These are phyloP conservation scores for Acrocalymma vagum DNA, from an alignment of 2,329 filamentous ascomycete genomes.

Conservation along the genomic window DNA sequence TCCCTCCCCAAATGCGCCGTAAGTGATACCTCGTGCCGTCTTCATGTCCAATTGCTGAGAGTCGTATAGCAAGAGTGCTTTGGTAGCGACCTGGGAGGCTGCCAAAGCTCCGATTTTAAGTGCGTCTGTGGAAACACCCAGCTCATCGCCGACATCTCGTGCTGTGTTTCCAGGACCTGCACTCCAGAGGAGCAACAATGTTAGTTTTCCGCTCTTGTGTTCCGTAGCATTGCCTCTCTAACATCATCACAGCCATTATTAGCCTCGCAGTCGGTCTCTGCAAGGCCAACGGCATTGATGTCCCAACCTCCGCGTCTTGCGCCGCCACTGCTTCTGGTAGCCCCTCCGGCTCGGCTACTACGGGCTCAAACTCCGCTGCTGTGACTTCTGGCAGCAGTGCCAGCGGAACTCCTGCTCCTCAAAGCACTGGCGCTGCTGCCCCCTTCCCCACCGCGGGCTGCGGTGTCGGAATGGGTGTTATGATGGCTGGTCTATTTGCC, in stretches of 20 bases:
- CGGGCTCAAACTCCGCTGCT: constrained; percentile 3
- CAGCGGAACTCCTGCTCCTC: constrained; percentile 14
- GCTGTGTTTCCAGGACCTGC: constrained; percentile 51
- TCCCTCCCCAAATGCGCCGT: constrained; percentile 38
- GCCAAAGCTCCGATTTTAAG: constrained; percentile 46
- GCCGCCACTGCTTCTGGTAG: constrained; percentile 4
- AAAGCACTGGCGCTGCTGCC: constrained; percentile 28
- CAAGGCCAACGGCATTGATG: constrained; percentile 45
- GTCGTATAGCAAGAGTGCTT: constrained; percentile 43
- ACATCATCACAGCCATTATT: constrained; percentile 46
- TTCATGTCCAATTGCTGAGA: constrained; percentile 7
- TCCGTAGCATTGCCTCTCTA: constrained; percentile 1
- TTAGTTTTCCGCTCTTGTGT: constrained; percentile 22
- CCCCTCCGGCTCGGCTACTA: constrained; percentile 14
- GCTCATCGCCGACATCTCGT: constrained; percentile 48
- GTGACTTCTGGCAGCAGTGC: constrained; percentile 10
- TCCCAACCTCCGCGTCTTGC: constrained; percentile 50
- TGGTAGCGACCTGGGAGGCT: constrained; percentile 46
- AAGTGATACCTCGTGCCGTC: constrained; percentile 10
- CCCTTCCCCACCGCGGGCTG: constrained; percentile 29
- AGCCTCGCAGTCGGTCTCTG: constrained; percentile 53
- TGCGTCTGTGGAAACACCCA: constrained; percentile 52
- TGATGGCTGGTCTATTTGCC: constrained; percentile 35
- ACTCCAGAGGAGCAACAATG: constrained; percentile 39
- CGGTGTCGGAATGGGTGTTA: constrained; percentile 33